phyloP scores from a whole-genome alignment of 495 filamentous ascomycete species.

The Cercophora sp. region DNA sequence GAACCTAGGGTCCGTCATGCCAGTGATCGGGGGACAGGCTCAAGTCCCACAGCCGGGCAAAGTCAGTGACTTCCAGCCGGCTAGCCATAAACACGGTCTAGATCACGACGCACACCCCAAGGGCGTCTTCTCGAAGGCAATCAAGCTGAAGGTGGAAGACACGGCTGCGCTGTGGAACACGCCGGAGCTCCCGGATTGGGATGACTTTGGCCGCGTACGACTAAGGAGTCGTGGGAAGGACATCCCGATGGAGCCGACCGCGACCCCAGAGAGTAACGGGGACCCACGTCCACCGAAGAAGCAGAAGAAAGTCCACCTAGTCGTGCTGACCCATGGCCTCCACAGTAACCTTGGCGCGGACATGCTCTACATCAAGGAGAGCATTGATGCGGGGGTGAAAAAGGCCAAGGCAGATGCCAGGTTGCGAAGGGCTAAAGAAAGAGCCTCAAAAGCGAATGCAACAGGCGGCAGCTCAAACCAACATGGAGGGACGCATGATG shows the following conservation, averaged over 20 bases:
- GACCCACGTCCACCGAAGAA: conserved; percentile 27
- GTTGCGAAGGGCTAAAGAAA: conserved; percentile 49
- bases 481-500: conserved; percentile 2
- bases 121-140: conserved; percentile 74
- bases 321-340: conserved; percentile 88
- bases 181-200: conserved; percentile 68
- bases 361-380: conserved; percentile 96
- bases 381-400: conserved; percentile 78
- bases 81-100: too few species aligned
- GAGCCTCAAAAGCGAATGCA: conserved; percentile 21
- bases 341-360: conserved; percentile 97
- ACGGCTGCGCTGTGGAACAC: conserved; percentile 87
- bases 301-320: conserved; percentile 78
- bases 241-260: conserved; percentile 15
- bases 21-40: conserved; percentile 39
- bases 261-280: conserved; percentile 2
- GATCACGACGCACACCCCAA: conserved; percentile 48
- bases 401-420: conserved; percentile 61
- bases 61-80: conserved; percentile 65
- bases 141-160: conserved; percentile 77
- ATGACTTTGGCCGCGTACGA: conserved; percentile 36
- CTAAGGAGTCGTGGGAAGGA: conserved; percentile 26
- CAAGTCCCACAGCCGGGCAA: conserved; percentile 56
- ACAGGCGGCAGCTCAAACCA: not conserved
- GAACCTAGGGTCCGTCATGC: conserved; percentile 56